These are phyloP conservation scores for Geranomyces variabilis DNA, from an alignment of 192 early-diverging fungal genomes.

Conservation along the genomic window DNA sequence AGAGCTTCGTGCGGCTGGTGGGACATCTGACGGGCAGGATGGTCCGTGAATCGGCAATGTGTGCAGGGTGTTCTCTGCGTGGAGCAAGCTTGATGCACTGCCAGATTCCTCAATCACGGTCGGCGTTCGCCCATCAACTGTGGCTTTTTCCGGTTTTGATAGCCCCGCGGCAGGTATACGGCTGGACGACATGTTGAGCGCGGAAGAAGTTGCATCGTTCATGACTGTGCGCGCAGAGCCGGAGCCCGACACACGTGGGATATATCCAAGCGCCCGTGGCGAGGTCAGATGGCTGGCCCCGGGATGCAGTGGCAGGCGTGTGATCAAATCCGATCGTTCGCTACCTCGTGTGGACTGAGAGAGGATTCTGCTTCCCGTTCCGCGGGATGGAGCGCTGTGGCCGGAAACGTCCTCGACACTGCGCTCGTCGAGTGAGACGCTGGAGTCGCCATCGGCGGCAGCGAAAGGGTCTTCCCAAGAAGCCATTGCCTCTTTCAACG, in stretches of 20 bases:
- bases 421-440: not conserved
- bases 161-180: not conserved
- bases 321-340: not conserved
- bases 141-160: not conserved
- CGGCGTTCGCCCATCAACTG: no score
- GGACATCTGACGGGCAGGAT: not conserved
- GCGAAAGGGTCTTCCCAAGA: conserved; percentile 31
- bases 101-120: not conserved
- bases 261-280: not conserved
- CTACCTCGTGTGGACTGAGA: not conserved
- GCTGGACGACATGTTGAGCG: not conserved
- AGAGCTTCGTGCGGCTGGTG: not conserved
- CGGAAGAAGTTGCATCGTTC: conserved; percentile 19
- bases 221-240: conserved; percentile 28
- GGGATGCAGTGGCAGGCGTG: not conserved
- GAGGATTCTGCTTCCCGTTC: not conserved
- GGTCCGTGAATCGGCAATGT: not conserved
- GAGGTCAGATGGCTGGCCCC: not conserved
- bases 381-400: not conserved
- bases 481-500: conserved; percentile 32
- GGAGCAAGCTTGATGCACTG: not conserved
- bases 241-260: conserved; percentile 18
- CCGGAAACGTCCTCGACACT: not conserved
- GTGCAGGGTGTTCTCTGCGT: not conserved
- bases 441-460: not conserved